These are phyloP conservation scores for Graphium sp. DNA, from an alignment of 2,329 filamentous ascomycete genomes.

Conservation along the genomic window DNA sequence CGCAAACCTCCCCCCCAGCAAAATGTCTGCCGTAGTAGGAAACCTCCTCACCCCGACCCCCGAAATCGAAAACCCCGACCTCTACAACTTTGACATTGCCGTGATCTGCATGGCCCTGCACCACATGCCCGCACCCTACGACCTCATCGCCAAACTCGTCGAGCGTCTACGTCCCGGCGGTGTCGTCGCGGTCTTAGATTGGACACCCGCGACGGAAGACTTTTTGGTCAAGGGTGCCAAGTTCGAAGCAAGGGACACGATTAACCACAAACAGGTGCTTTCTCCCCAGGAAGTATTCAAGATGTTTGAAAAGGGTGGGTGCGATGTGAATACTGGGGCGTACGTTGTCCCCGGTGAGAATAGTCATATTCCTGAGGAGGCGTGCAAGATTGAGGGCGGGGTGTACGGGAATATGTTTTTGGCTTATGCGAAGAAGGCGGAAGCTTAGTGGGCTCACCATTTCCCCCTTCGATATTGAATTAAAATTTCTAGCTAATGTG, in stretches of 20 bases:
- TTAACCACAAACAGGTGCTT: background rate
- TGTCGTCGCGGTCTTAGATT: slow-evolving; percentile 15
- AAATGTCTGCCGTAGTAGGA: slow-evolving; percentile 14
- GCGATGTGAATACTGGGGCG: slow-evolving; percentile 3
- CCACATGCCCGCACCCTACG: slow-evolving; percentile 13
- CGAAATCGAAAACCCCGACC: slow-evolving; percentile 8
- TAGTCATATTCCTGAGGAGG: slow-evolving; percentile 2
- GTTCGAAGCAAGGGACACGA: slow-evolving; percentile 1
- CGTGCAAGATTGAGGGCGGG: slow-evolving; percentile 2
- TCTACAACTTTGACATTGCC: slow-evolving; percentile 13
- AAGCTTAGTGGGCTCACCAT: too few species aligned
- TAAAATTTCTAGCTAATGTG: too few species aligned
- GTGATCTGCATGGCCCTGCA: slow-evolving; percentile 19
- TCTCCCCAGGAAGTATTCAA: slow-evolving; percentile 1
- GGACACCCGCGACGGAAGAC: slow-evolving; percentile 32
- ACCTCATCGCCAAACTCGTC: slow-evolving; percentile 12
- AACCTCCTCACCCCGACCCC: slow-evolving; percentile 11
- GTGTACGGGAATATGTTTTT: slow-evolving; percentile 2
- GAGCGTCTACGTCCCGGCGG: slow-evolving; percentile 13
- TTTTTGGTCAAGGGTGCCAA: slow-evolving; percentile 34
- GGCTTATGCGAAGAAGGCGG: slow-evolving; percentile 2
- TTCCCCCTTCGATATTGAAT: too few species aligned
- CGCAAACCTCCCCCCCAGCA: slow-evolving; percentile 8
- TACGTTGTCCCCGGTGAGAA: slow-evolving; percentile 3
- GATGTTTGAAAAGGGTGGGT: slow-evolving; percentile 2